Evolutionary conservation across 2,329 filamentous ascomycete species (phyloP), one percentile per base, ranked within the genome.

Genomic region (Penicillium sp.): DNA sequence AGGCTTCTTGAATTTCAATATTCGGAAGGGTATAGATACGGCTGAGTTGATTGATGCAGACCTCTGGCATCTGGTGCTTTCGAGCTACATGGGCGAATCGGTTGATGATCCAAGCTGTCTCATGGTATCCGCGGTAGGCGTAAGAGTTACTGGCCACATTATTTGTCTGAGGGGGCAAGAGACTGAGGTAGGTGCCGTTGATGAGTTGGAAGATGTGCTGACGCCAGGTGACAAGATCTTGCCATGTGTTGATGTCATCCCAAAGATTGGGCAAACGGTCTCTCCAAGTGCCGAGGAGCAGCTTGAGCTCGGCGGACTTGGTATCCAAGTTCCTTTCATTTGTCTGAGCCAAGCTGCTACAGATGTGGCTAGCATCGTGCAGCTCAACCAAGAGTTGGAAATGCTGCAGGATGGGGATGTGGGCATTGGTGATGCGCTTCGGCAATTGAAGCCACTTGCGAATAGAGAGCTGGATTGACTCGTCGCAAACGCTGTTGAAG

Each of bases 81-180:
- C 94, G 87, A 47, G 94, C 94, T 41, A 99, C 94, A 71, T 99
- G 94, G 1, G 94, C 95, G 70, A 99, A 99, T 19, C 94, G 85
- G 74, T 99, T 99, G 76, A 99, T 99, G 66, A 99, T 99, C 94
- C 94, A 99, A 2, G 94, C 94, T 13, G 94, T 99, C 78, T 99
- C 94, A 69, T 99, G 94, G 71, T 96, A 99, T 27, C 94, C 94
- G 44, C 94, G 87, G 72, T 99, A 99, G 0, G 94, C 94, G 73
- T 94, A 97, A 0, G 92, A 97, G 47, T 93, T 93, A 56, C 91
- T 92, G 54, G 90, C 90, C 1, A 92, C 86, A 65, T 91, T 94
- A 71, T 89, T 88, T 25, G 88, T 87, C 68, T 90, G 88, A 19
- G 85, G 87, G 2, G 92, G 92, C 39, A 97, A 79, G 45, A 99